Evolutionary conservation across 2,329 filamentous ascomycete species (phyloP).

Genomic region (Colletotrichum agaves): DNA sequence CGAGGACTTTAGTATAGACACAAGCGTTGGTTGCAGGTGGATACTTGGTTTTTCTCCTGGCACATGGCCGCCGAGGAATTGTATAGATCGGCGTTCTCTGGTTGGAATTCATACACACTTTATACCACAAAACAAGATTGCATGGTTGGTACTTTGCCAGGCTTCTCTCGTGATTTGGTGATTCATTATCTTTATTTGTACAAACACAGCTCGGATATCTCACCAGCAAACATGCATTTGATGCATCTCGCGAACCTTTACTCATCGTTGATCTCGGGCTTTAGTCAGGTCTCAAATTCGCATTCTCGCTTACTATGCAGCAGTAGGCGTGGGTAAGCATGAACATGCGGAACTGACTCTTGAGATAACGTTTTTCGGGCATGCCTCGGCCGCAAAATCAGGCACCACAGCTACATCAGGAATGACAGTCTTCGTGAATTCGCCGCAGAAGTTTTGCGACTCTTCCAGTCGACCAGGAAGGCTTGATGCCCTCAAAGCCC

Average conservation of each 20-base stretch:
- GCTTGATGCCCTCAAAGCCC: slow-evolving; percentile 36
- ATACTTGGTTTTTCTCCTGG: not conserved
- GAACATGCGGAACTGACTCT: slow-evolving; percentile 41
- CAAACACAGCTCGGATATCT: too few relatives aligned
- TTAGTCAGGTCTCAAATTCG: too few relatives aligned
- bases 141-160: not conserved
- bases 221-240: too few relatives aligned
- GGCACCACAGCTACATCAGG: slow-evolving; percentile 40
- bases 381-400: slow-evolving; percentile 38
- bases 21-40: not conserved
- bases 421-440: slow-evolving; percentile 37
- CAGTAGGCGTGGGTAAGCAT: slow-evolving; percentile 40
- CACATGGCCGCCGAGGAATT: not conserved
- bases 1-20: too few relatives aligned
- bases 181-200: too few relatives aligned
- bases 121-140: not conserved
- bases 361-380: slow-evolving; percentile 39
- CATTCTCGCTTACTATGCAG: not conserved
- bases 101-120: not conserved
- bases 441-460: slow-evolving; percentile 40
- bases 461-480: slow-evolving; percentile 39
- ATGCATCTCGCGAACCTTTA: not conserved
- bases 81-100: slow-evolving; percentile 13
- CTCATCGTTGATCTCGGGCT: too few relatives aligned
- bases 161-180: not conserved